Conservation (phyloP, 768 basidiomycete genomes). For the Hygrocybe punicea region DNA sequence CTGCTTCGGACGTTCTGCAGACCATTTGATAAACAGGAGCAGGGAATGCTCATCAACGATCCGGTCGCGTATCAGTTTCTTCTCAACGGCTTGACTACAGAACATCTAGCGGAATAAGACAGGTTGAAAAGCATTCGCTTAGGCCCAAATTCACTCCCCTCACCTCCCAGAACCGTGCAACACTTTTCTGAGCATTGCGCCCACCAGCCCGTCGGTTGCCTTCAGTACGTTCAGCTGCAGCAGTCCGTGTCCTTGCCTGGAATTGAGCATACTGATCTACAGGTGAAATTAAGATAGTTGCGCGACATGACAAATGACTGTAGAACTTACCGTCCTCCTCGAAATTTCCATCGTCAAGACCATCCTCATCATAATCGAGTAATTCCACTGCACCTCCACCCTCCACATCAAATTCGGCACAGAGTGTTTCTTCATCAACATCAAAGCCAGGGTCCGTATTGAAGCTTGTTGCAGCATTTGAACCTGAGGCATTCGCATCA, state of each 20-base stretch:
- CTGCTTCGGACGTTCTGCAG: conserved; percentile 24
- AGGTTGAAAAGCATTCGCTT: neutral
- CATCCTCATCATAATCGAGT: neutral
- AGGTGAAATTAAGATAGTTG: neutral
- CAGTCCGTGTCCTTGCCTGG: conserved; percentile 12
- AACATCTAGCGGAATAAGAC: neutral
- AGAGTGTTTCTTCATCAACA: conserved; percentile 5
- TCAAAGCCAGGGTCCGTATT: conserved; percentile 8
- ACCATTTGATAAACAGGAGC: conserved; percentile 24
- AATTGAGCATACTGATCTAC: conserved; percentile 8
- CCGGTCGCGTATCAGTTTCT: conserved; percentile 18
- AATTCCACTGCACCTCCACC: neutral
- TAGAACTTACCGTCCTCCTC: neutral
- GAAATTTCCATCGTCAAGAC: neutral
- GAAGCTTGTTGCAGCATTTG: neutral
- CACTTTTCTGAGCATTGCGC: conserved; percentile 21
- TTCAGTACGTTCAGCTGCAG: conserved; percentile 21
- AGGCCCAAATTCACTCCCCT: conserved; percentile 1
- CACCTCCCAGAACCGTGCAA: conserved; percentile 24
- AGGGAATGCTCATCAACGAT: conserved; percentile 32
- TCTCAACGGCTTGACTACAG: conserved; percentile 1
- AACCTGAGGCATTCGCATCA: too few species aligned
- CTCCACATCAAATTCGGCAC: neutral
- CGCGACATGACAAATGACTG: neutral
- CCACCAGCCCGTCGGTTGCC: conserved; percentile 23